Evolutionary conservation across 768 basidiomycete species (phyloP), one percentile per base, ranked within the genome.

Genomic region (Trametes elegans): DNA sequence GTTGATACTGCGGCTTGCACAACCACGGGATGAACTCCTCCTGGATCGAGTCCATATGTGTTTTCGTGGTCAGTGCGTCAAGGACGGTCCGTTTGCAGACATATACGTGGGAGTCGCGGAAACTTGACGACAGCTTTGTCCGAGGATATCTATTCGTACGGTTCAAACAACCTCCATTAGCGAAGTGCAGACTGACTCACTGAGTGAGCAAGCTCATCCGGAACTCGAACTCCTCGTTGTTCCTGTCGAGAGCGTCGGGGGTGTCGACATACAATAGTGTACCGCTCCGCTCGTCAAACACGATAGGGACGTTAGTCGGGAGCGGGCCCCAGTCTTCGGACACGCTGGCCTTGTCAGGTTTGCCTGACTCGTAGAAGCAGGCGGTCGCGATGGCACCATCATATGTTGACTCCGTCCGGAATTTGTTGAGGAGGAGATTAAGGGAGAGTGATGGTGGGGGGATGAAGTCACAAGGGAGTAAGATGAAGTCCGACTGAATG

Each of bases 1-100:
- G 73, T 55, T 85, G 85, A 67, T 93, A 93, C 58, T 90, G 89
- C 6, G 90, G 73, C 66, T 91, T 93, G 72, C 92, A 89, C 51
- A 97, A 66, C 91, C 93, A 97, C 0, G 95, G 95, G 10, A 98
- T 68, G 64, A 97, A 90, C 56, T 97, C 93, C 68, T 95, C 89
- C 46, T 88, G 79, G 47, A 98, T 77, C 14, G 93, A 96, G 46
- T 91, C 86, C 36, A 94, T 77, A 61, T 84, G 79, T 5, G 72
- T 73, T 63, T 90, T 90, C 56, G 82, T 79, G 10, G 81, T 78
- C 24, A 94, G 73, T 11, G 83, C 76, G 54, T 91, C 85, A 23
- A 97, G 74, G 7, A 96, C 76, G 16, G 82, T 78, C 55, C 82
- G 80, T 59, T 83, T 81, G 73, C 93, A 93, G 29, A 96, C 84